These are phyloP conservation scores for Tetratostichococcus sp. DNA, from an alignment of 139 green algal genomes.

Conservation along the genomic window DNA sequence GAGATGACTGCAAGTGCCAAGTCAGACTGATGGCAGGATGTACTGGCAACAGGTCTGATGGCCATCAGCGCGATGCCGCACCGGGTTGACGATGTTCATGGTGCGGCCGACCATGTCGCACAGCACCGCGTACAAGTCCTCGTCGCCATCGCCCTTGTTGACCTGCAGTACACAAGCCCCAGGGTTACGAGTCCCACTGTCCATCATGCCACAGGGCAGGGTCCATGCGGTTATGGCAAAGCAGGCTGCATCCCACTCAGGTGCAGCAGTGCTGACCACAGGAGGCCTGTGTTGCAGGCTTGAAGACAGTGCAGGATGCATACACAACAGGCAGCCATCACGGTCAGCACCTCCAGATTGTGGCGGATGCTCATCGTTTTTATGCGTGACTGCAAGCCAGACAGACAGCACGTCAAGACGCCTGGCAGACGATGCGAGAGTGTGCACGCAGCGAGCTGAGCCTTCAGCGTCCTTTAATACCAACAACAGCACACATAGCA, in stretches of 20 bases:
- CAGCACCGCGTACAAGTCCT: slow-evolving; percentile 18
- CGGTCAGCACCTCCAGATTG: slow-evolving; percentile 22
- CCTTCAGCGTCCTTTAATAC: too few relatives aligned
- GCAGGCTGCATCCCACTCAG: neutral
- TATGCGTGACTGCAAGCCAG: slow-evolving; percentile 8
- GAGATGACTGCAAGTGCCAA: too few relatives aligned
- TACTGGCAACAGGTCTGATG: neutral
- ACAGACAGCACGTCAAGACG: neutral
- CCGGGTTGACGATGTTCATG: slow-evolving; percentile 22
- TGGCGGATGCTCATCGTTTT: slow-evolving; percentile 16
- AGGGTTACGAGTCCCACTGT: neutral
- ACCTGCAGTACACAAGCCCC: too few relatives aligned
- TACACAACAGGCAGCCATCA: neutral
- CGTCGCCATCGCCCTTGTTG: neutral
- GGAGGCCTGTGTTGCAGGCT: too few relatives aligned
- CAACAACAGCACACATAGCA: too few relatives aligned
- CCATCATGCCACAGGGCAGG: too few relatives aligned
- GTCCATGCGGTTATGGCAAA: too few relatives aligned
- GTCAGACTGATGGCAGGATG: too few relatives aligned
- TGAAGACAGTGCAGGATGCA: neutral
- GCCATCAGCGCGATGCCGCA: neutral
- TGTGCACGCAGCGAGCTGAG: too few relatives aligned
- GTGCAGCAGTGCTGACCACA: too few relatives aligned
- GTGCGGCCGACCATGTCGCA: slow-evolving; percentile 27
- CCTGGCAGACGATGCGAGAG: too few relatives aligned